A percentile compares a stretch with the other conserved stretches of the same genome.
Evolutionary conservation across 805 yeast species (phyloP).

Genomic region (Clavispora phyllophila): DNA sequence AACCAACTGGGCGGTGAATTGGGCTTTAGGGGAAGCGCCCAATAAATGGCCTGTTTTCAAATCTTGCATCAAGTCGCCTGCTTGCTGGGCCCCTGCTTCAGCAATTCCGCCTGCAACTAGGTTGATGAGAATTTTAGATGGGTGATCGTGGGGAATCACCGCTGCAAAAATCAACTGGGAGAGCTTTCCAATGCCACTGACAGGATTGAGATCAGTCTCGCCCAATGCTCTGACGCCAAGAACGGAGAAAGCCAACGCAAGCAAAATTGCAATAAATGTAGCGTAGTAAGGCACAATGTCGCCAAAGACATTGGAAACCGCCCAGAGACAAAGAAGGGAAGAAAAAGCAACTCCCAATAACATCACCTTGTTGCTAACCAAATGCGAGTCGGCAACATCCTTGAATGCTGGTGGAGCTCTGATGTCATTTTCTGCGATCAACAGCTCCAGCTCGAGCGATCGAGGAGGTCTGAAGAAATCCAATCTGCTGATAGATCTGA

Average conservation of each 20-base stretch:
- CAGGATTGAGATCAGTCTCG: slow-evolving; percentile 95
- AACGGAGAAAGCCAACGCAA: slow-evolving; percentile 77
- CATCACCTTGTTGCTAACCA: slow-evolving; percentile 48
- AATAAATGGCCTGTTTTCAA: slow-evolving; percentile 87
- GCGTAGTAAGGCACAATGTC: slow-evolving; percentile 66
- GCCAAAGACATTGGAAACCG: slow-evolving; percentile 69
- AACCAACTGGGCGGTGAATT: slow-evolving; percentile 81
- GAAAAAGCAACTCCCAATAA: slow-evolving; percentile 60
- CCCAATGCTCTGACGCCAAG: slow-evolving; percentile 93
- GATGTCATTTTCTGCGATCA: neutral
- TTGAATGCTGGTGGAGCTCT: slow-evolving; percentile 1
- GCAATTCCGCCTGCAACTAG: slow-evolving; percentile 95
- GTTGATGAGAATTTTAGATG: slow-evolving; percentile 79
- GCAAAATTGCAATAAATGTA: slow-evolving; percentile 56
- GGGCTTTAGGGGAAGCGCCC: slow-evolving; percentile 91
- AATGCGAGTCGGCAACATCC: slow-evolving; percentile 23
- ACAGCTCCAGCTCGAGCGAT: neutral
- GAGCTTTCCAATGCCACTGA: slow-evolving; percentile 90
- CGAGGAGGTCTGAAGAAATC: slow-evolving; percentile 1
- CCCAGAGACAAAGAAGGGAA: slow-evolving; percentile 58
- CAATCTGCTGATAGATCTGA: slow-evolving; percentile 32
- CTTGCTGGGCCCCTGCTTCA: slow-evolving; percentile 98
- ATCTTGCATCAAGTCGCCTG: slow-evolving; percentile 97
- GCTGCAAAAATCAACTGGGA: slow-evolving; percentile 87
- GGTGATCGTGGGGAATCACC: slow-evolving; percentile 66